Evolutionary conservation across 345 rosid species (phyloP).

Genomic region (Combretum micranthum): DNA sequence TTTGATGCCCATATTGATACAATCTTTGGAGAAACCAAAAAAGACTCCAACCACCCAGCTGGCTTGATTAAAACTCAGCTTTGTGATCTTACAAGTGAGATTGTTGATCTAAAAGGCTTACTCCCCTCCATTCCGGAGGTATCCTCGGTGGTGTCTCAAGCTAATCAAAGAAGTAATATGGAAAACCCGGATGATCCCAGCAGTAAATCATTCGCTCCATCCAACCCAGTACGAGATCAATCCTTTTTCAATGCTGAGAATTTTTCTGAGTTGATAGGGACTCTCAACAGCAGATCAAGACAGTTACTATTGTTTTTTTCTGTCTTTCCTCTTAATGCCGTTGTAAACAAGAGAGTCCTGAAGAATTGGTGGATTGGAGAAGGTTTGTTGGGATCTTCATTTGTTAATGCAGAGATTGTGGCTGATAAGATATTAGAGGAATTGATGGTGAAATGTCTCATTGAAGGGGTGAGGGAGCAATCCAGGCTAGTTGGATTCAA

Average conservation of each 20-base stretch:
- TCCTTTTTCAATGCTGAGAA: background rate
- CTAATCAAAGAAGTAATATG: background rate
- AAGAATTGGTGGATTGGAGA: conserved; percentile 22
- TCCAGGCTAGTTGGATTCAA: conserved; percentile 31
- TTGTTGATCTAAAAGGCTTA: no score
- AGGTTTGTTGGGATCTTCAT: no score
- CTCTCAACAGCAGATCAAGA: background rate
- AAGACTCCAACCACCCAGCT: no score
- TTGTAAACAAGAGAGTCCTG: conserved; percentile 5
- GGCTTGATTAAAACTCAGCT: no score
- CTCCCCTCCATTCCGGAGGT: no score
- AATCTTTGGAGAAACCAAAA: background rate
- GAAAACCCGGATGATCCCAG: background rate
- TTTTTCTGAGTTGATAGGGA: background rate
- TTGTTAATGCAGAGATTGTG: no score
- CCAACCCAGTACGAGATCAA: background rate
- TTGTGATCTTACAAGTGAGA: no score
- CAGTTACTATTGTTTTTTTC: conserved; percentile 5
- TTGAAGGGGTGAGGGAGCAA: no score
- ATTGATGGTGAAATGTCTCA: no score
- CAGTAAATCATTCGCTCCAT: background rate
- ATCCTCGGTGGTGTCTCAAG: background rate
- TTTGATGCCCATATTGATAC: background rate
- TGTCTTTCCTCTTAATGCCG: background rate
- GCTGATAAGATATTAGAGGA: no score